Base-by-base conservation (phyloP, 2,329 filamentous ascomycete species). In the Apiospora malaysiana region DNA sequence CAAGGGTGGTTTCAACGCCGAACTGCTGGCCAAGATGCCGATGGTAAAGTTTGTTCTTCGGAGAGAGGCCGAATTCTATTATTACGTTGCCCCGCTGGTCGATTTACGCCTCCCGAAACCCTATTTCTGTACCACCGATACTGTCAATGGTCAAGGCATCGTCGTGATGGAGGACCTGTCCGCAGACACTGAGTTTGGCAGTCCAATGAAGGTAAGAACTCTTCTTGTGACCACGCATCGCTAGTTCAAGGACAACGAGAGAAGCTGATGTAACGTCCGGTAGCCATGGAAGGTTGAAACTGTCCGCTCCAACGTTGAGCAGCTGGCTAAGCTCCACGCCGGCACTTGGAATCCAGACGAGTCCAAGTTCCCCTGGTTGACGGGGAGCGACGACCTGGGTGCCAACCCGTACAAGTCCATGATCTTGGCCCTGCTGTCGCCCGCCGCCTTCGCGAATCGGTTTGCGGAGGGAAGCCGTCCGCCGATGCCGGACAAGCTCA, bases 261-360 rank as follows among this genome's bases (percentile, higher is more conserved):
- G 49, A 56, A 56, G 49, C 49, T 56, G 14, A 56, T 7, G 7
- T 4, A 47, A 18, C n/a, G 68, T 69, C 14, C 23, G 43, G 14
- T 27, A 68, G 18, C 43, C 46, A 5, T 74, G 73, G 73, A 46
- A 69, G 5, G 70, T 72, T 45, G 72, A 72, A 2, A 68, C 68
- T 5, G 71, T 71, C 63, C 47, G 70, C 18, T 51, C 71, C 1
- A 76, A 75, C 23, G 73, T 79, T 9, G 76, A 77, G 70, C 77
- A 79, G 74, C 74, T 80, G 42, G 78, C 79, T 0, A 74, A 70
- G 4, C 71, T 80, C 46, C 78, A 79, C 66, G 77, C 74, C 7
- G 42, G 66, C 23, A 68, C 66, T 7, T 68, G 66, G 66, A 46
- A 32, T 23, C 76, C 70, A 23, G 70, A 69, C 12, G 68, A 69